Evolutionary conservation across 2,329 filamentous ascomycete species (phyloP), one percentile per base, ranked within the genome.

Genomic region (Plectosphaerella plurivora): DNA sequence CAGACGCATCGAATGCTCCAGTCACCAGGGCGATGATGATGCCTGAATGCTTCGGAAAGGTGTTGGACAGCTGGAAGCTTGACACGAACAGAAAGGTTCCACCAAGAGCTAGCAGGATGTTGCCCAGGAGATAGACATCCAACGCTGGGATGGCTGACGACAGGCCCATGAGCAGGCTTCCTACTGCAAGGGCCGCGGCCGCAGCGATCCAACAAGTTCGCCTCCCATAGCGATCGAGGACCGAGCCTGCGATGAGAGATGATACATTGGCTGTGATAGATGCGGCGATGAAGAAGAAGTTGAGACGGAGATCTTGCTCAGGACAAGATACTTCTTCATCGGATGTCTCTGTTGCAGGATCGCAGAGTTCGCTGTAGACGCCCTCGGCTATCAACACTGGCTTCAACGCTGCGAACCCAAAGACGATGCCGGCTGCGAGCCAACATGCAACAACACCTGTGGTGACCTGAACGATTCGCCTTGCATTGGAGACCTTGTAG

Each of bases 321-420:
- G 79, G 78, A 60, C 83, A 86, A 8, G 82, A 73, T 45, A 65
- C 42, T 8, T 59, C 48, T 36, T 74, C 59, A 5, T 61, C 59
- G 33, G 24, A 62, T 54, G 6, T 60, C 47, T 11, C 52, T 36
- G 20, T n/a, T 37, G 35, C 14, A 5, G 47, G 35, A 20, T 41
- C 24, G 12, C 48, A 50, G 18, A 50, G 48, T n/a, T 50, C 48
- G 45, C 75, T 75, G 66, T 91, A 93, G 9, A 89, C 86, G 2
- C 84, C 84, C 64, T 91, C 86, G 15, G 76, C 70, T 53, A 92
- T 86, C 35, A 95, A 75, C 10, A 94, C 80, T 1, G 90, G 89
- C 66, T 94, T 95, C 59, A 95, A 76, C n/a, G 90, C 89, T n/a
- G 90, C 90, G 67, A 90, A 95, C 28, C 90, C 90, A 69, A 94